Conservation (phyloP, 768 basidiomycete genomes). For the Tylopilus plumbeoviolaceoides region DNA sequence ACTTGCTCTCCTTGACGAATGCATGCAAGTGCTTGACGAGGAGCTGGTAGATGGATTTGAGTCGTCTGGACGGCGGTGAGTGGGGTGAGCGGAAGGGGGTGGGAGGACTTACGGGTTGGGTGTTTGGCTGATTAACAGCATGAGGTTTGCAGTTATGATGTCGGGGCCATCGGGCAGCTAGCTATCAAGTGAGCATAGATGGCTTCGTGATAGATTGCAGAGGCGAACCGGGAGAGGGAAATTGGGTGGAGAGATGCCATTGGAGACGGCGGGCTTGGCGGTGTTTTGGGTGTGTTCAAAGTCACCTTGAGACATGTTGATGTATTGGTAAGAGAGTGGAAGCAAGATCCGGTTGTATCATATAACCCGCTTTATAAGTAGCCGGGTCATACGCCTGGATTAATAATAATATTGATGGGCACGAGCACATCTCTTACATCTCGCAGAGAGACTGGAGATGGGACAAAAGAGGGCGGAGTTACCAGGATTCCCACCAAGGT, state of each 20-base stretch:
- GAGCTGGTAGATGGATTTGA: conserved; percentile 44
- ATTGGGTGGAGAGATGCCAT: conserved; percentile 37
- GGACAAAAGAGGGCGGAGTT: too few species aligned
- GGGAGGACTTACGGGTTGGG: conserved; percentile 36
- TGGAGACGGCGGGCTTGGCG: conserved; percentile 32
- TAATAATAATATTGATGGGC: too few species aligned
- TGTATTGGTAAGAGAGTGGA: background rate
- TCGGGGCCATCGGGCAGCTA: conserved; percentile 49
- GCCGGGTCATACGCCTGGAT: too few species aligned
- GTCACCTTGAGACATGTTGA: conserved; percentile 10
- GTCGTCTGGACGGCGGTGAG: conserved; percentile 29
- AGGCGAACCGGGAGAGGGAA: conserved; percentile 39
- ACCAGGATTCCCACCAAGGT: too few species aligned
- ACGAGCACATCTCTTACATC: too few species aligned
- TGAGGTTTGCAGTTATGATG: conserved; percentile 45
- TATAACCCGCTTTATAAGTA: conserved; percentile 7
- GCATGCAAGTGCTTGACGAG: conserved; percentile 70
- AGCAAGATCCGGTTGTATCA: conserved; percentile 2
- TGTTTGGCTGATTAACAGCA: conserved; percentile 36
- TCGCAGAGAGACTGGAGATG: too few species aligned
- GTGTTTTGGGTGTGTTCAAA: background rate
- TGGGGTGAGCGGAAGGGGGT: background rate
- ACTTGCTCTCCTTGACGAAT: conserved; percentile 69
- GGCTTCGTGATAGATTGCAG: background rate
- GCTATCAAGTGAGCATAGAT: background rate